These are phyloP conservation scores for Trametes sanguinea DNA, from an alignment of 768 basidiomycete species.

Conservation along the genomic window DNA sequence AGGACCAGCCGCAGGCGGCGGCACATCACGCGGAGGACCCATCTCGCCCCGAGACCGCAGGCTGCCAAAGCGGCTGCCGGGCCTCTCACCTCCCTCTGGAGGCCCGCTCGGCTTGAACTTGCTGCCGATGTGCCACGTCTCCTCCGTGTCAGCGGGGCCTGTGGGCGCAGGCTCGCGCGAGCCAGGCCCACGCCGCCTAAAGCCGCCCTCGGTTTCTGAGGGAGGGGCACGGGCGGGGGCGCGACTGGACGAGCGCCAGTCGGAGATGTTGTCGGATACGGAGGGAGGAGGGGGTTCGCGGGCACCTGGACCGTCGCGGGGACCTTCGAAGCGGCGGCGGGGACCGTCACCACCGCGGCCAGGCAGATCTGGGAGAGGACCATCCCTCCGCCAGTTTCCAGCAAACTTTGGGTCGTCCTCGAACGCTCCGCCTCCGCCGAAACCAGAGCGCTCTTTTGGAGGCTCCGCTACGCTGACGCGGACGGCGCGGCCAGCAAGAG, in stretches of 20 bases:
- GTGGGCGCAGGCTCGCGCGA: constrained; percentile 46
- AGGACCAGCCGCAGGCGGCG: constrained; percentile 14
- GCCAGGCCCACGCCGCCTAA: constrained; percentile 60
- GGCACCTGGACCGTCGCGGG: constrained; percentile 12
- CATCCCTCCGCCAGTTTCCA: constrained; percentile 83
- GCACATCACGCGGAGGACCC: constrained; percentile 48
- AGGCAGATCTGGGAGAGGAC: constrained; percentile 74
- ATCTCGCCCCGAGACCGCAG: constrained; percentile 55
- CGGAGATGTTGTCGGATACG: constrained; percentile 59
- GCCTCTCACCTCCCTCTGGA: constrained; percentile 36
- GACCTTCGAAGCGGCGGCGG: constrained; percentile 67
- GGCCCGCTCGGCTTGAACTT: constrained; percentile 64
- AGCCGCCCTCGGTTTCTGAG: constrained; percentile 46
- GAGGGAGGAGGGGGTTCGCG: constrained; percentile 43
- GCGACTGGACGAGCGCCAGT: constrained; percentile 68
- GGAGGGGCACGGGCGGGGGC: constrained; percentile 36
- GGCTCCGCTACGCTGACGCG: constrained; percentile 96
- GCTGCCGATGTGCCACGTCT: constrained; percentile 73
- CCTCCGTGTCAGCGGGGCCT: constrained; percentile 68
- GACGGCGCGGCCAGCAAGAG: constrained; percentile 75
- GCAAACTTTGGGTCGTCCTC: constrained; percentile 84
- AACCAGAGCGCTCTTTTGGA: constrained; percentile 73
- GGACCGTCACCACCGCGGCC: constrained; percentile 64
- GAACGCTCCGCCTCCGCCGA: constrained; percentile 47
- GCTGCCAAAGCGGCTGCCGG: constrained; percentile 47